Conservation (phyloP, 2,329 filamentous ascomycete species). For the Emergomyces pasteurianus region DNA sequence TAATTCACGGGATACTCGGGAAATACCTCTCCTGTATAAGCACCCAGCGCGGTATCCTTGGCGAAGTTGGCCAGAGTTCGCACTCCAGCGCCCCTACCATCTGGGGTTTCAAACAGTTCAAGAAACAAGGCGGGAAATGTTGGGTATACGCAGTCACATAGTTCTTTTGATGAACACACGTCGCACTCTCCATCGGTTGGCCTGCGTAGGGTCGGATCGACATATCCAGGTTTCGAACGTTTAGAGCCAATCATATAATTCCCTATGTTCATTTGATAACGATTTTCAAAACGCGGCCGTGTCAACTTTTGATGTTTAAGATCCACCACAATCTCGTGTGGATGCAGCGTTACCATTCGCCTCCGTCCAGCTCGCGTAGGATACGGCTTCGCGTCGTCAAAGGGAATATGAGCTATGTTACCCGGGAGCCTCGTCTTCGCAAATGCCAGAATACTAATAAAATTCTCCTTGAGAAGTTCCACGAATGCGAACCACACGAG, state of each 20-base stretch:
- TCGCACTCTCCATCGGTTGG: conserved; percentile 11
- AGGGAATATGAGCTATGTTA: not conserved
- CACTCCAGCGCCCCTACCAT: conserved; percentile 18
- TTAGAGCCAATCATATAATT: not conserved
- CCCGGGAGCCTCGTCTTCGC: not conserved
- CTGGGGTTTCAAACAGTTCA: conserved; percentile 19
- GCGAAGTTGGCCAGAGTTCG: conserved; percentile 18
- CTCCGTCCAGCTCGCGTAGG: not conserved
- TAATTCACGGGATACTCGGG: conserved; percentile 5
- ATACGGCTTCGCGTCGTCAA: not conserved
- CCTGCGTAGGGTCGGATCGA: not conserved
- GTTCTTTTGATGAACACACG: conserved; percentile 8
- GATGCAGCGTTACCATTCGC: not conserved
- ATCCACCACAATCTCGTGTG: not conserved
- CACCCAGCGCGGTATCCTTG: conserved; percentile 15
- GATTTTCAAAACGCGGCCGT: not conserved
- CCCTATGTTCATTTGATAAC: not conserved
- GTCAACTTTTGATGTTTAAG: not conserved
- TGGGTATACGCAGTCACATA: conserved; percentile 14
- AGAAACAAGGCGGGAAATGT: conserved; percentile 13
- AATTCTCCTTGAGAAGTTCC: not conserved
- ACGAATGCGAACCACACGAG: not conserved
- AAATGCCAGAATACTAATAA: not conserved
- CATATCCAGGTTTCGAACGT: not conserved
- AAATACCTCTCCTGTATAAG: conserved; percentile 17